Conservation (phyloP, 306 rosid genomes). For the Sesbania bispinosa region DNA sequence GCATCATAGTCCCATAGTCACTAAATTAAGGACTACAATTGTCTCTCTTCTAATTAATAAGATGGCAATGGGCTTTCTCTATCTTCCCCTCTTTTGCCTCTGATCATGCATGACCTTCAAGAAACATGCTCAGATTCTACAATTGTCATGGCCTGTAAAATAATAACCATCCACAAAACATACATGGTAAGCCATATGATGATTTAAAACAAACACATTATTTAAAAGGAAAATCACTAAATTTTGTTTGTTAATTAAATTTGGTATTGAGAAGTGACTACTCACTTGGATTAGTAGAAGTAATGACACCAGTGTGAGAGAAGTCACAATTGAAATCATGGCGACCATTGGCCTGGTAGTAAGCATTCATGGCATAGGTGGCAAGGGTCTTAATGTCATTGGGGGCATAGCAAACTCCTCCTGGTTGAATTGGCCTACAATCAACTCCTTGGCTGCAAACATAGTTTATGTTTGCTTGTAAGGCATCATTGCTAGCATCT, state of each 20-base stretch:
- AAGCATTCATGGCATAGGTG: conserved; percentile 73
- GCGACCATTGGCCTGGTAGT: conserved; percentile 55
- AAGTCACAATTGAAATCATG: conserved; percentile 66
- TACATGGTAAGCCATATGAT: background rate
- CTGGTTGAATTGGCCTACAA: conserved; percentile 60
- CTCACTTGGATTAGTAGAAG: conserved; percentile 60
- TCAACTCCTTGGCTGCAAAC: conserved; percentile 58
- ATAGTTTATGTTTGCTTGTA: conserved; percentile 66
- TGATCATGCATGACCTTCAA: background rate
- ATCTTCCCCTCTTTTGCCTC: background rate
- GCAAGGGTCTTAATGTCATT: conserved; percentile 47
- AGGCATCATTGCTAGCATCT: conserved; percentile 33
- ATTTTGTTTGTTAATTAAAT: too few relatives aligned
- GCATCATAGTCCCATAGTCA: background rate
- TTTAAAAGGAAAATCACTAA: too few relatives aligned
- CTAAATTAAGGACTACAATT: background rate
- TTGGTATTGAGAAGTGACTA: background rate
- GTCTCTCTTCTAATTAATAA: background rate
- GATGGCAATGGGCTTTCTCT: background rate
- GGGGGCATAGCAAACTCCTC: conserved; percentile 58
- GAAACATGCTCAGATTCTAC: conserved; percentile 18
- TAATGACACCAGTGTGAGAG: conserved; percentile 39
- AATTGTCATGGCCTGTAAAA: conserved; percentile 35
- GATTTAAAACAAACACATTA: background rate
- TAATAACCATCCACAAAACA: background rate